These are phyloP conservation scores for Oryza longistaminata DNA, from an alignment of 176 grass and related monocot genomes.

Conservation along the genomic window DNA sequence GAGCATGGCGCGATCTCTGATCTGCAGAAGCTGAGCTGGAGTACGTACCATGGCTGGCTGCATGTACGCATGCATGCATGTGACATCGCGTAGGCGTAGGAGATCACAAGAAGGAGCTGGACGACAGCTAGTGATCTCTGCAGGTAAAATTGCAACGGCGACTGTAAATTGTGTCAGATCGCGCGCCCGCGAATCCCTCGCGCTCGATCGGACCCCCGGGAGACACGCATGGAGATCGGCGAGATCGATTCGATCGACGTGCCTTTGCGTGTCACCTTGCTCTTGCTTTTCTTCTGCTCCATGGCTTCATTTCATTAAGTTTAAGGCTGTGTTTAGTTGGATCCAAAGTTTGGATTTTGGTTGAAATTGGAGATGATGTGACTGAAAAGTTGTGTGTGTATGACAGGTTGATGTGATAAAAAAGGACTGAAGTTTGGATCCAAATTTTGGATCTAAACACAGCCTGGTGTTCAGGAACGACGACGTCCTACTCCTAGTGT, in stretches of 20 bases:
- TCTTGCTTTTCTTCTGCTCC: background rate
- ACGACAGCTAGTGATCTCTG: background rate
- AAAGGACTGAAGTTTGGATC: no score
- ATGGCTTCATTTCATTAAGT: background rate
- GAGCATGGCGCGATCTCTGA: background rate
- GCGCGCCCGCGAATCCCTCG: slow-evolving; percentile 40
- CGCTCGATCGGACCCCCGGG: slow-evolving; percentile 12
- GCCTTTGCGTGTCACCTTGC: slow-evolving; percentile 40
- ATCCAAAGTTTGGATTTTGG: no score
- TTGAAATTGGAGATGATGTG: no score
- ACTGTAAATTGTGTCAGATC: slow-evolving; percentile 36
- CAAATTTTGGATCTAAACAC: no score
- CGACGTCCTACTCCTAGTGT: background rate
- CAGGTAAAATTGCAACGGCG: background rate
- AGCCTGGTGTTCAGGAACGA: background rate
- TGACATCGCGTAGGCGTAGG: background rate
- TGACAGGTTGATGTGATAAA: no score
- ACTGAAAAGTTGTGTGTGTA: no score
- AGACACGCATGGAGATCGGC: slow-evolving; percentile 27
- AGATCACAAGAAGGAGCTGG: no score
- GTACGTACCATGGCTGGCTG: no score
- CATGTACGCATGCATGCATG: background rate
- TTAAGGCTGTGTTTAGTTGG: no score
- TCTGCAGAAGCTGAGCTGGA: no score
- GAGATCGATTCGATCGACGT: background rate